These are phyloP conservation scores for Phytopythium aichiense DNA, from an alignment of 352 stramenopile species.

Conservation along the genomic window DNA sequence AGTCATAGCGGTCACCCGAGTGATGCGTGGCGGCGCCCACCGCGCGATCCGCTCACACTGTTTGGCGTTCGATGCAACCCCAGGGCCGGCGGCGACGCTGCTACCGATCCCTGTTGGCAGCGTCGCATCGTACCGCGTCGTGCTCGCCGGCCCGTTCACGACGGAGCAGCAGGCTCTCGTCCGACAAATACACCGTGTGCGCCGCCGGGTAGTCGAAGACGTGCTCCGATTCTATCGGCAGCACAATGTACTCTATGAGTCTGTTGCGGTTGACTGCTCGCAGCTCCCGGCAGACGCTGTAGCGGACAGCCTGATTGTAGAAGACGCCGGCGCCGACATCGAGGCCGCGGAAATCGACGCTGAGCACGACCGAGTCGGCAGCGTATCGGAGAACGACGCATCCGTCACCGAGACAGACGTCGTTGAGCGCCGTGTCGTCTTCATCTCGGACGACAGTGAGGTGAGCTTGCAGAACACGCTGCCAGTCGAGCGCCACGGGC, in stretches of 20 bases:
- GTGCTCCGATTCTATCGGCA: neutral
- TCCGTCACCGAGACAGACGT: neutral
- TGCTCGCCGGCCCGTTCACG: neutral
- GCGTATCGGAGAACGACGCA: neutral
- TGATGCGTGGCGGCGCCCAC: conserved; percentile 17
- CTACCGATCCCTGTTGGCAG: neutral
- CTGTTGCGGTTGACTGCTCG: neutral
- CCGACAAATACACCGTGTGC: neutral
- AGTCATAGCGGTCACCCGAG: conserved; percentile 12
- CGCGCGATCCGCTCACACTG: conserved; percentile 19
- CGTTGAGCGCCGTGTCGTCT: neutral
- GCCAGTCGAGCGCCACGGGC: neutral
- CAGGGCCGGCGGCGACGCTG: neutral
- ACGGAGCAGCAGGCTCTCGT: neutral
- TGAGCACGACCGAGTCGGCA: neutral
- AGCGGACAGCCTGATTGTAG: neutral
- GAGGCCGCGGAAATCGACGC: neutral
- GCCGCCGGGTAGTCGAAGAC: neutral
- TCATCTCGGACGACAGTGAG: neutral
- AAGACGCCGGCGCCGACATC: neutral
- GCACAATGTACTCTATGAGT: neutral
- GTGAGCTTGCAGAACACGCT: neutral
- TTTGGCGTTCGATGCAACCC: conserved; percentile 19
- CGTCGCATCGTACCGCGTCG: neutral
- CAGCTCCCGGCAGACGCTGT: neutral